Evolutionary conservation across 495 filamentous ascomycete genomes (phyloP).

Genomic region (Podospora comata): DNA sequence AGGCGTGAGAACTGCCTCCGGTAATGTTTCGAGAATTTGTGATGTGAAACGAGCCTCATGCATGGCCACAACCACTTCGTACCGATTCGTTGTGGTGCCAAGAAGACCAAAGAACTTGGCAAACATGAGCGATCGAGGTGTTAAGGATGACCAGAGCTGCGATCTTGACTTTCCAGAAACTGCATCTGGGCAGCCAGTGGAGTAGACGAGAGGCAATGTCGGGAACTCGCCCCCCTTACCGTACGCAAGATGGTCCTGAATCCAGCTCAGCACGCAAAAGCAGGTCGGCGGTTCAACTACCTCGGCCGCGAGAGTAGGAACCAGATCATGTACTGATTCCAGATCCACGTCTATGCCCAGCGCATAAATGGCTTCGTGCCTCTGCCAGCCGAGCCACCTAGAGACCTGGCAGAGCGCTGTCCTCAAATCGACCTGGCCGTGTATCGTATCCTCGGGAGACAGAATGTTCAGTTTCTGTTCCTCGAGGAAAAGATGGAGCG

Average conservation of each 20-base stretch:
- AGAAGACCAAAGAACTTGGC: slow-evolving; percentile 52
- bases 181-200: slow-evolving; percentile 12
- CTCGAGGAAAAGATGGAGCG: slow-evolving; percentile 79
- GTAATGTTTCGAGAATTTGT: slow-evolving; percentile 70
- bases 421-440: slow-evolving; percentile 54
- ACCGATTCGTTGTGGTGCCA: slow-evolving; percentile 36
- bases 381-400: slow-evolving; percentile 77
- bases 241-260: slow-evolving; percentile 62
- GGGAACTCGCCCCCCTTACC: slow-evolving; percentile 49
- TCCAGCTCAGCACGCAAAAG: slow-evolving; percentile 62
- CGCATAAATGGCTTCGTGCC: slow-evolving; percentile 70
- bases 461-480: slow-evolving; percentile 80
- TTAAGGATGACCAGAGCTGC: slow-evolving; percentile 30
- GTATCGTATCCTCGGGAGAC: slow-evolving; percentile 52
- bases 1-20: slow-evolving; percentile 73
- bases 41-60: slow-evolving; percentile 55
- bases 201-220: slow-evolving; percentile 55
- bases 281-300: slow-evolving; percentile 59
- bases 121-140: slow-evolving; percentile 64
- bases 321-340: slow-evolving; percentile 20
- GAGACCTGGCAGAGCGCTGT: slow-evolving; percentile 76
- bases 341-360: slow-evolving; percentile 51
- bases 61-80: slow-evolving; percentile 59
- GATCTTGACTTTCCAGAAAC: slow-evolving; percentile 13
- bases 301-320: slow-evolving; percentile 14